Base-by-base conservation (phyloP, 2,329 filamentous ascomycete genomes). In the Alternaria ventricosa region DNA sequence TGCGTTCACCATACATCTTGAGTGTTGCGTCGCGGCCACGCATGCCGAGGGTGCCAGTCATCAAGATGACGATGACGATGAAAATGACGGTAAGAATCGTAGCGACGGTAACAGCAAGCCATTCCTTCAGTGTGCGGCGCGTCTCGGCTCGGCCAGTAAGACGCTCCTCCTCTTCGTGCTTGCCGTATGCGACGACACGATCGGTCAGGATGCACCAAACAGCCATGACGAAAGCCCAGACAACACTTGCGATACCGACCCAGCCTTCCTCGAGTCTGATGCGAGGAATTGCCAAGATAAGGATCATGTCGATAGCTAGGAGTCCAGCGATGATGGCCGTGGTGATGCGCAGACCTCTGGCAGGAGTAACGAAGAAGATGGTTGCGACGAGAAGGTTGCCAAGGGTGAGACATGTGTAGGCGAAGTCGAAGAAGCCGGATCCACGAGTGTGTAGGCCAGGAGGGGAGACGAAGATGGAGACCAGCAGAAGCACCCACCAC, bases 401-500 rank as follows among this genome's bases (percentile, higher is more conserved):
- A 27, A 93, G 82, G 1, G 94, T 90, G 64, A 98, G 80, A 55
- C 90, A 93, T 6, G 93, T 89, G 80, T 92, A 98, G 66, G 90
- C 88, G 76, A 97, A 96, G 61, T 93, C 88, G 78, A 93, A 93
- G 86, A 97, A 99, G 43, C 92, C 93, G n/a, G 94, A 96, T 6
- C 96, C 96, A 56, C 93, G 89, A 10, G 90, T 92, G 77, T 96
- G 89, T 78, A 98, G 89, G 50, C 91, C 90, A 1, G 95, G 95
- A 13, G 94, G 94, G 57, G 92, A 97, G 70, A 96, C 90, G 81
- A 99, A 99, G 69, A 91, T 89, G 59, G 93, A 93, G 15, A 97
- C 89, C n/a, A 99, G 86, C 33, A 97, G 84, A 57, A 97, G 80
- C 10, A 93, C 86, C 95, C 96, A 98, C 95, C 95, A 98, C n/a